These are phyloP conservation scores for Kwoniella europaea DNA, from an alignment of 768 basidiomycete genomes.

Conservation along the genomic window DNA sequence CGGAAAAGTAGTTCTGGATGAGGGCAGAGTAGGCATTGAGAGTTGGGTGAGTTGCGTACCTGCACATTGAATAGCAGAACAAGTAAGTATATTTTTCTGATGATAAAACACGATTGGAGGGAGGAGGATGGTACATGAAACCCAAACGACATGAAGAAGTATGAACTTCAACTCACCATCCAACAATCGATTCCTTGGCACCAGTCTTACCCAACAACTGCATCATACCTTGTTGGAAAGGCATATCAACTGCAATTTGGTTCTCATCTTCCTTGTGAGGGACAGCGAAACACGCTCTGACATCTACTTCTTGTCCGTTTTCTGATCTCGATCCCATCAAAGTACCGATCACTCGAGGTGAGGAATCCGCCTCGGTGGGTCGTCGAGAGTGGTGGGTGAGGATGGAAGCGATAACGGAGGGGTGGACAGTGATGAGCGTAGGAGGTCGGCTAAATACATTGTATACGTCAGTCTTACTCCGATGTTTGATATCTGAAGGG, in stretches of 20 bases:
- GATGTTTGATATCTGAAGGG: no score
- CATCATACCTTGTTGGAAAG: conserved; percentile 91
- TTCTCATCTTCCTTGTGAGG: conserved; percentile 89
- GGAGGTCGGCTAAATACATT: conserved; percentile 43
- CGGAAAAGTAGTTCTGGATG: conserved; percentile 96
- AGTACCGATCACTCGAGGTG: conserved; percentile 84
- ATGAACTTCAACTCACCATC: conserved; percentile 71
- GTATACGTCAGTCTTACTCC: no score
- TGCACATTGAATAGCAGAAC: conserved; percentile 48
- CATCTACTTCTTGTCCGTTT: conserved; percentile 67
- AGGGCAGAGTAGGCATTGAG: conserved; percentile 94
- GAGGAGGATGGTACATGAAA: no score
- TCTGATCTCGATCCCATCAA: conserved; percentile 80
- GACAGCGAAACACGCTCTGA: conserved; percentile 85
- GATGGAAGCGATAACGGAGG: conserved; percentile 90
- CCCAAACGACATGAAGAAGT: neutral
- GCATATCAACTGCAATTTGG: conserved; percentile 94
- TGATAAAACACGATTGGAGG: no score
- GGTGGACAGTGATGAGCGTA: conserved; percentile 73
- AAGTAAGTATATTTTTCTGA: neutral
- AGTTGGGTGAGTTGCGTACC: conserved; percentile 90
- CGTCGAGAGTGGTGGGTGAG: conserved; percentile 95
- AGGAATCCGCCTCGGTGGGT: conserved; percentile 62
- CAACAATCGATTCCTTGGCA: conserved; percentile 73
- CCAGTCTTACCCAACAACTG: conserved; percentile 80